Evolutionary conservation across 2,329 filamentous ascomycete genomes (phyloP).

Genomic region (Aureobasidium melanogenum): DNA sequence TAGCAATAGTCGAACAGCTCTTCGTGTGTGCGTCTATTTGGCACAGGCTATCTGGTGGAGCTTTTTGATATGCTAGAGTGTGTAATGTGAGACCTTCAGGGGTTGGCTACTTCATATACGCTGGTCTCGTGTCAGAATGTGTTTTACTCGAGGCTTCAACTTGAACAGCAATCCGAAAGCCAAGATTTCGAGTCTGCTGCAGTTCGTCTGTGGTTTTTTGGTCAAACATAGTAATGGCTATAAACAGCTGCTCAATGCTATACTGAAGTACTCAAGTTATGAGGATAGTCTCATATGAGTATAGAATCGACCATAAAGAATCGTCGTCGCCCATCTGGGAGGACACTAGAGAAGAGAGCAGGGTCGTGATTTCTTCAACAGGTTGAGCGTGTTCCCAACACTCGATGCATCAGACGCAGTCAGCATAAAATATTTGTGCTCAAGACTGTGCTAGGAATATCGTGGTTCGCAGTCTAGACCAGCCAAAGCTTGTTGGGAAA

Average conservation of each 20-base stretch:
- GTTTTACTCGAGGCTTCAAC: background rate
- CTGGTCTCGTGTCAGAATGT: no score
- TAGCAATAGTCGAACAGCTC: background rate
- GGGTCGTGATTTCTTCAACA: background rate
- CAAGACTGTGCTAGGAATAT: background rate
- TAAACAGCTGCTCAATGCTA: background rate
- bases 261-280: background rate
- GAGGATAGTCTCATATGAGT: background rate
- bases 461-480: background rate
- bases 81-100: background rate
- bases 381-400: background rate
- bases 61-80: background rate
- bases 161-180: accelerated
- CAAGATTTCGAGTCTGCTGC: background rate
- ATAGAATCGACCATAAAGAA: background rate
- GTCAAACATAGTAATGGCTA: background rate
- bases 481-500: background rate
- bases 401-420: background rate
- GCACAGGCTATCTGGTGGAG: background rate
- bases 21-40: background rate
- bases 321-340: background rate
- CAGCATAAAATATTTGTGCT: background rate
- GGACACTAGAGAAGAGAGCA: background rate
- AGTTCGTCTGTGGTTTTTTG: no score
- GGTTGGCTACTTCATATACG: no score